Base-by-base conservation (phyloP, 768 basidiomycete species). In the Russula compacta region DNA sequence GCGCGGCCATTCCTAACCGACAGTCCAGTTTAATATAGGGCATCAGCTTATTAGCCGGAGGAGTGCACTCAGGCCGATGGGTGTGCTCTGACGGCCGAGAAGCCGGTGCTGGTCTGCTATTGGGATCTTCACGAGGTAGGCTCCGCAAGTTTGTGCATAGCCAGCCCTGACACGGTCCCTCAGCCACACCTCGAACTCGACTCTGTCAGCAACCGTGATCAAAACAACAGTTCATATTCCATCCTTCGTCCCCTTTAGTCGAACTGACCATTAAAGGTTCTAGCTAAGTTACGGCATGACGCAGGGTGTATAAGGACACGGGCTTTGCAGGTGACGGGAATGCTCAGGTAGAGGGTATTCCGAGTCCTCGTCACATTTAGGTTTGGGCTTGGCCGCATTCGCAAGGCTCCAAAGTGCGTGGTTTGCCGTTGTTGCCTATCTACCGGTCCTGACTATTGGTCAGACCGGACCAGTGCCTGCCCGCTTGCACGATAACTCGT, bases 21-120 rank as follows among this genome's bases (percentile, higher is more conserved):
- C 1, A 1, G 24, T 24, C 21, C 15, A 53, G 40, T 11, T 54
- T n/a, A 8, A n/a, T 42, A 10, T 33, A 38, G 19, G 8, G 9
- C 33, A 46, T 56, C 24, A 14, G 24, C 19, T 17, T 36, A 46
- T 44, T 29, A 9, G 24, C 3, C 46, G n/a, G 24, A 49, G 15
- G 46, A 39, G 56, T 32, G 24, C 38, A 32, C 56, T 11, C 48
- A 42, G 56, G 47, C 47, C 56, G 56, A 58, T 40, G 56, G 48
- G 47, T 32, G n/a, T 32, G 46, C 56, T 42, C 48, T 50, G 46
- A 21, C 17, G 36, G 1, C 6, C 19, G 6, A 42, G 32, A 38
- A 49, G 29, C 48, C 2, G n/a, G 29, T 50, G 48, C 47, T 32
- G 15, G 1, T 8, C 47, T 15, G 6, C 24, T 14, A 17, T 58